Conservation (phyloP, 2,329 filamentous ascomycete genomes). For the Aureobasidium sp. region DNA sequence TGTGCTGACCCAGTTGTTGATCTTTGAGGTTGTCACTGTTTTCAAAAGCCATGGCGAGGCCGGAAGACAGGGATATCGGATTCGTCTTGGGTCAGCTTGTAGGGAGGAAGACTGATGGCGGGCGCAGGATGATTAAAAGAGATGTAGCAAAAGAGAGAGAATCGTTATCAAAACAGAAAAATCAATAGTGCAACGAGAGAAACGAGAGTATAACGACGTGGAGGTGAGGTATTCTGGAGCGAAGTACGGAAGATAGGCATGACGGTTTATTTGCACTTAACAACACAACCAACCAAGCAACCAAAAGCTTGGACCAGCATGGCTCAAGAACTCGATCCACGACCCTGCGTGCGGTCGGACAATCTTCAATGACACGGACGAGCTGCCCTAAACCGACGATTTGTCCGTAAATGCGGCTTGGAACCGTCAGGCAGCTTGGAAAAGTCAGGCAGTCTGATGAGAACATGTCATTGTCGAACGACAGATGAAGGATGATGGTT, state of each 20-base stretch:
- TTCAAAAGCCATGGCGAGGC: constrained; percentile 4
- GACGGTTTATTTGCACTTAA: constrained; percentile 11
- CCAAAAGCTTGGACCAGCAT: constrained; percentile 6
- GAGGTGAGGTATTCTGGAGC: neutral
- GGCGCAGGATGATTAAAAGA: constrained; percentile 10
- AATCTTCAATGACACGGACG: constrained; percentile 1
- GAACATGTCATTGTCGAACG: neutral
- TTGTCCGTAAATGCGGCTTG: neutral
- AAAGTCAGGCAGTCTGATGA: neutral
- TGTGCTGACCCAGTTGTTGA: constrained; percentile 27
- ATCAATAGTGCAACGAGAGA: constrained; percentile 16
- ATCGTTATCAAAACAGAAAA: constrained; percentile 12
- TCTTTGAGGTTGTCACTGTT: constrained; percentile 14
- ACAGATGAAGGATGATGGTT: constrained; percentile 2
- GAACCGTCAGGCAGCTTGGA: neutral
- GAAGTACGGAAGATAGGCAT: constrained; percentile 6
- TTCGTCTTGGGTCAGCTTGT: constrained; percentile 12
- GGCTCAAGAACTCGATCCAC: constrained; percentile 11
- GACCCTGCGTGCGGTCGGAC: neutral
- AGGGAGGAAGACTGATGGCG: constrained; percentile 9
- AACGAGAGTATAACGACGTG: constrained; percentile 14
- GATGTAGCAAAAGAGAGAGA: neutral
- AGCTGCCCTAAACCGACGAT: constrained; percentile 1
- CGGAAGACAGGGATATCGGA: constrained; percentile 9
- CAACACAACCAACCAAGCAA: constrained; percentile 6